Conservation (phyloP, 345 rosid genomes). For the Cardamine chenopodiifolia region DNA sequence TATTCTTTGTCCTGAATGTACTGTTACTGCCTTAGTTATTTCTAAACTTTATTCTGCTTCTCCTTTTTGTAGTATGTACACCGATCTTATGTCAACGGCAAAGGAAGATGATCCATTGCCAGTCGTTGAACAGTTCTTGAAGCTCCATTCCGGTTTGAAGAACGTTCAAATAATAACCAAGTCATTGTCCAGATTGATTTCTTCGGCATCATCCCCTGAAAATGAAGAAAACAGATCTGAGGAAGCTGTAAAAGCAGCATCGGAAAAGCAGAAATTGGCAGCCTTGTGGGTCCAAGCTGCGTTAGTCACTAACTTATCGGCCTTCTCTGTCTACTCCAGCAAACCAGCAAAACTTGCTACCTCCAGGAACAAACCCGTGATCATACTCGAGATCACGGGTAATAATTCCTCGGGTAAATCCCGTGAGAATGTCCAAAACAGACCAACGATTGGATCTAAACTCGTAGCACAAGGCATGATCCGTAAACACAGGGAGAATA, state of each 20-base stretch:
- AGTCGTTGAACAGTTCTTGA: slow-evolving; percentile 83
- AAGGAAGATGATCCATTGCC: slow-evolving; percentile 90
- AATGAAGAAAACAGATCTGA: slow-evolving; percentile 61
- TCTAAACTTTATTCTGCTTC: slow-evolving; percentile 6
- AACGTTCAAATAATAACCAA: slow-evolving; percentile 55
- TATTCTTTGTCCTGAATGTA: background rate
- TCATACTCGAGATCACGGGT: slow-evolving; percentile 59
- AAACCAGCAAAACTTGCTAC: slow-evolving; percentile 42
- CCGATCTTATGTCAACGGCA: slow-evolving; percentile 69
- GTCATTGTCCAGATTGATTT: slow-evolving; percentile 60
- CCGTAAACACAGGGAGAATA: slow-evolving; percentile 58
- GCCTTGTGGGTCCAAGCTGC: slow-evolving; percentile 94
- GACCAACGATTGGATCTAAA: slow-evolving; percentile 64
- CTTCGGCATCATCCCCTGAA: slow-evolving; percentile 54
- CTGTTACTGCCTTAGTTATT: slow-evolving; percentile 1
- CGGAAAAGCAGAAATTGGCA: slow-evolving; percentile 70
- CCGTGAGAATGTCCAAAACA: slow-evolving; percentile 50
- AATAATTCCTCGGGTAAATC: slow-evolving; percentile 53
- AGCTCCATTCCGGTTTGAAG: slow-evolving; percentile 66
- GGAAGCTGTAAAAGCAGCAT: slow-evolving; percentile 63
- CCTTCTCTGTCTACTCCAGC: slow-evolving; percentile 71
- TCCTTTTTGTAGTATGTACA: slow-evolving; percentile 63
- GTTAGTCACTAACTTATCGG: slow-evolving; percentile 69
- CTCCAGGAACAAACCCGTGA: slow-evolving; percentile 52
- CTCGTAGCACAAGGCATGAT: slow-evolving; percentile 70